Conservation (phyloP, 805 yeast genomes). For the Metschnikowia drakensbergensis region DNA sequence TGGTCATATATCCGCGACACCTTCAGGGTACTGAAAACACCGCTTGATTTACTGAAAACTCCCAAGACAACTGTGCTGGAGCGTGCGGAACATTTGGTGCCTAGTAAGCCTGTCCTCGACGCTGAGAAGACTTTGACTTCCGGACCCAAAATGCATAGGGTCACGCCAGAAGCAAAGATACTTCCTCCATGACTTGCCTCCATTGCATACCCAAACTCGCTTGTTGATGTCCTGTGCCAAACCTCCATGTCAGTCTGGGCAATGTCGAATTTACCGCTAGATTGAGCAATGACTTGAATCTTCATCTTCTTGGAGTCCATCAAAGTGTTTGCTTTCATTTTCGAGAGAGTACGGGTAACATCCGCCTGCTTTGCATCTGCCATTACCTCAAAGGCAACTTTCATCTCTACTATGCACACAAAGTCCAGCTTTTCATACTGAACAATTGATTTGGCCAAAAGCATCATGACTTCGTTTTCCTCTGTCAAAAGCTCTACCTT, state of each 20-base stretch:
- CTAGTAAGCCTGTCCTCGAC: neutral
- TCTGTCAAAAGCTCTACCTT: neutral
- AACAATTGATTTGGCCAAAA: neutral
- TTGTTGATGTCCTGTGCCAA: slow-evolving; percentile 44
- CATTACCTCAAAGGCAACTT: neutral
- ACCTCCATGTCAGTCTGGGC: slow-evolving; percentile 33
- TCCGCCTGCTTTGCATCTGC: neutral
- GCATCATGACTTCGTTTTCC: neutral
- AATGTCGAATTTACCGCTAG: slow-evolving; percentile 23
- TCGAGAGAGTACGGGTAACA: neutral
- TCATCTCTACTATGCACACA: neutral
- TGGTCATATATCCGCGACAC: slow-evolving; percentile 46
- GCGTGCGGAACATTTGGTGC: slow-evolving; percentile 21
- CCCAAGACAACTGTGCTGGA: slow-evolving; percentile 52
- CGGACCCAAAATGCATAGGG: slow-evolving; percentile 48
- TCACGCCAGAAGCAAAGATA: slow-evolving; percentile 44
- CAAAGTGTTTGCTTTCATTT: neutral
- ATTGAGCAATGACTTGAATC: slow-evolving; percentile 45
- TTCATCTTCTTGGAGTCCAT: slow-evolving; percentile 11
- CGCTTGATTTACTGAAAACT: slow-evolving; percentile 33
- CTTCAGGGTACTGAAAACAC: slow-evolving; percentile 18
- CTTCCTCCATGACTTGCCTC: slow-evolving; percentile 27
- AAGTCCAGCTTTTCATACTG: neutral
- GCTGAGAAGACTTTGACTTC: neutral
- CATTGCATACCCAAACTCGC: slow-evolving; percentile 51